Base-by-base conservation (phyloP, 805 yeast genomes). In the Candida anglica region DNA sequence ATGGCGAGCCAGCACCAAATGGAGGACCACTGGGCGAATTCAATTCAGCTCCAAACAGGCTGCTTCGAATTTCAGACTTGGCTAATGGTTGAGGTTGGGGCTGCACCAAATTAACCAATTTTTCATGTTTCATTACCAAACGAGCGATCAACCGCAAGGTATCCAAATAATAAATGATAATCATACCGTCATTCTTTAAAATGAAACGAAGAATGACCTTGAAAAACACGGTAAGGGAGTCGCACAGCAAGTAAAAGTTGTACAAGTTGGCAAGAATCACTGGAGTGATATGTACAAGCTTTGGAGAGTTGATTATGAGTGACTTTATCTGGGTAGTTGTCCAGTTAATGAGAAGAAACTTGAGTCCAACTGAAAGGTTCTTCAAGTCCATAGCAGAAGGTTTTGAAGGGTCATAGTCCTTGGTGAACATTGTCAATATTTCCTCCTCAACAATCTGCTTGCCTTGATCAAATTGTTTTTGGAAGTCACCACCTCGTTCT, bases 311-410 rank as follows among this genome's bases (percentile, higher is more conserved):
- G 2, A 55, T 50, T 2, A 63, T 53, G 1, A 54, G 52, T 0
- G 52, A 38, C 39, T 73, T 71, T 14, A 73, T 48, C 26, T 58
- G 63, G 16, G 60, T 60, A 3, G 77, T 62, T 28, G 70, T 50
- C 76, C 77, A 71, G 43, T 72, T 75, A 3, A 70, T 63, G 4
- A 69, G 48, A 39, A 71, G 56, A 33, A 67, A 69, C 39, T 64
- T 63, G 6, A 69, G 54, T 11, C 77, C 75, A 10, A 65, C 60
- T 15, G 71, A 66, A 14, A 61, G 44, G 1, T 32, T 32, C 3
- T 39, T 11, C 10, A 21, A 11, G 23, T 9, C 9, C 23, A 21
- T 9, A 11, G 11, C 10, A 6, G 24, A 1, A 41, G 31, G 19
- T 27, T 14, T 13, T 17, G 5, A 19, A 13, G 15, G 6, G 11